phyloP scores from a whole-genome alignment of 805 yeast genomes.

The Starmerella apicola region DNA sequence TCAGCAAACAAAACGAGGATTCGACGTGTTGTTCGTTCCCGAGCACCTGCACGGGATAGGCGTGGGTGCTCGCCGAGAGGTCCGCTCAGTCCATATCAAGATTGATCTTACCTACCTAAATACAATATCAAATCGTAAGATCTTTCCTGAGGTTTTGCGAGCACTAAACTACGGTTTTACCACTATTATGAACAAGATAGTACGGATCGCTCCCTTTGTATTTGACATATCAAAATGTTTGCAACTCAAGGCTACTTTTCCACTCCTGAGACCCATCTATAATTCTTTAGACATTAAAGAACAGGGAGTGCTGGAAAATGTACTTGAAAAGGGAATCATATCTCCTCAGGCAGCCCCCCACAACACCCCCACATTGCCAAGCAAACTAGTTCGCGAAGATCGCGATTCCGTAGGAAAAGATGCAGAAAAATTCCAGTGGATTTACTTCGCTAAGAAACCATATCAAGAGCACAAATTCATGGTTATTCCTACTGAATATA shows the following conservation, averaged over 20 bases:
- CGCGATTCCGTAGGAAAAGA: no score
- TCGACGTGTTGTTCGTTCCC: slow-evolving; percentile 5
- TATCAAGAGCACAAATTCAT: no score
- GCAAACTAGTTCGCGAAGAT: no score
- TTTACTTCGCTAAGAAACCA: no score
- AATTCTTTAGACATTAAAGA: background rate
- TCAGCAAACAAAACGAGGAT: slow-evolving; percentile 9
- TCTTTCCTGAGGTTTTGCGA: slow-evolving; percentile 1
- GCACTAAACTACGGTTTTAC: slow-evolving; percentile 7
- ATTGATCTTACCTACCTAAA: slow-evolving; percentile 2
- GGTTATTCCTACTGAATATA: slow-evolving; percentile 1
- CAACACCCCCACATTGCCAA: no score
- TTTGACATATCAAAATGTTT: slow-evolving; percentile 4
- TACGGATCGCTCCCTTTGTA: slow-evolving; percentile 10
- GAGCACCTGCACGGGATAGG: background rate
- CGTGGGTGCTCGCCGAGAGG: slow-evolving; percentile 6
- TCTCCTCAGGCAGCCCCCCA: no score
- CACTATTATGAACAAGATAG: background rate
- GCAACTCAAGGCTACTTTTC: background rate
- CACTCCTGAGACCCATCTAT: slow-evolving; percentile 7
- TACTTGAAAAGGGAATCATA: slow-evolving; percentile 8
- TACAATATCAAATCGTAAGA: background rate
- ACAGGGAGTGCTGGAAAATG: slow-evolving; percentile 1
- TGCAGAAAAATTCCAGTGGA: no score
- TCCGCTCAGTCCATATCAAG: background rate